phyloP scores from a whole-genome alignment of 345 rosid genomes.

The Citrus cavaleriei region DNA sequence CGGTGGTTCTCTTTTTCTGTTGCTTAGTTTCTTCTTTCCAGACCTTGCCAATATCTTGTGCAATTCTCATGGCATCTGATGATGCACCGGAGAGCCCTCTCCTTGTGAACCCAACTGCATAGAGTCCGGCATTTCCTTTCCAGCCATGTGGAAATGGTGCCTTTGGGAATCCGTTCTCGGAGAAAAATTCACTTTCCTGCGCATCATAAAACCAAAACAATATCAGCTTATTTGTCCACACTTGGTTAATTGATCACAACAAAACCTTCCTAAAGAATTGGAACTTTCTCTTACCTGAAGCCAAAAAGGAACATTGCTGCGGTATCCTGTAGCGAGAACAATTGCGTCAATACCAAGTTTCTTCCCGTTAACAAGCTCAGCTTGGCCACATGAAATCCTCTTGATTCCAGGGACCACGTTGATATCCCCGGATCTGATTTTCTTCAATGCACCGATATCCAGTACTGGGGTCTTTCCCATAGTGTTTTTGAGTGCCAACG shows the following conservation, averaged over 20 bases:
- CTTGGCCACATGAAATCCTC: slow-evolving; percentile 45
- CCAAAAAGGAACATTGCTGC: slow-evolving; percentile 51
- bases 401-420: slow-evolving; percentile 71
- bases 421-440: slow-evolving; percentile 63
- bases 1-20: slow-evolving; percentile 42
- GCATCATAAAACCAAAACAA: slow-evolving; percentile 6
- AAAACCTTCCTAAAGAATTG: neutral
- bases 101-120: slow-evolving; percentile 90
- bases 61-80: slow-evolving; percentile 64
- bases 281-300: slow-evolving; percentile 53
- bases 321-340: slow-evolving; percentile 68
- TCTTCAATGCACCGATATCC: slow-evolving; percentile 71
- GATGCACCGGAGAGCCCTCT: slow-evolving; percentile 91
- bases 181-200: slow-evolving; percentile 79
- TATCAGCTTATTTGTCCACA: slow-evolving; percentile 18
- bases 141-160: slow-evolving; percentile 68
- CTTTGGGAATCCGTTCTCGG: slow-evolving; percentile 69
- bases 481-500: slow-evolving; percentile 53
- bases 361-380: slow-evolving; percentile 58
- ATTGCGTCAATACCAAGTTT: slow-evolving; percentile 54
- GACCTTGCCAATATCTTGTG: slow-evolving; percentile 68
- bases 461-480: slow-evolving; percentile 77
- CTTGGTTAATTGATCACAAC: neutral
- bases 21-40: slow-evolving; percentile 85
- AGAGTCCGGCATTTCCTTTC: slow-evolving; percentile 78